Evolutionary conservation across 306 rosid species (phyloP), one percentile per base, ranked within the genome.

Genomic region (Citrullus colocynthis): DNA sequence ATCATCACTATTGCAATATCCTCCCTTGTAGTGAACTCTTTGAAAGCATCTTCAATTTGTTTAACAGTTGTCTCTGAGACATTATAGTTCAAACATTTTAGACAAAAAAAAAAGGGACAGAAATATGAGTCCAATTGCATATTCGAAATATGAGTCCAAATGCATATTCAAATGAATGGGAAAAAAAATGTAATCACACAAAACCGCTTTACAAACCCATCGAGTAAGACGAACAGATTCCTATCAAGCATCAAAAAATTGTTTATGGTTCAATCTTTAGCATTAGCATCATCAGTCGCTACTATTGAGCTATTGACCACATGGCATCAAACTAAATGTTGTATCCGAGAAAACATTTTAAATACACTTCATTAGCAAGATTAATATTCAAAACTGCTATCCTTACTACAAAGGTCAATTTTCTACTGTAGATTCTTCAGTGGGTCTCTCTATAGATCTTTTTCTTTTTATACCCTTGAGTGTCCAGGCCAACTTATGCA

Each of bases 31-130:
- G 97, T 89, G 82, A 95, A 95, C 79, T 95, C 99, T 80, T 90
- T 95, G 88, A 92, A 95, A 69, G 97, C 93, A 78, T 95, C 99
- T 89, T 95, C 99, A 63, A 92, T 92, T 85, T 86, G 89, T 85
- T 95, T 95, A 44, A 95, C 89, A 14, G 97, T 90, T 45, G 97
- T 95, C 85, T 95, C 97, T 95, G 86, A 17, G 36, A 78, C 32
- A 44, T 75, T 39, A 52, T 0, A 36, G 24, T 37, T 17, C 48
- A 36, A 64, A 64, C 71, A 1, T 64, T 64, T 34, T 28, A 36
- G 59, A 24, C 28, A 24, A 24, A 7, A 8, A 55, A 54, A 55
- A 16, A 52, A 16, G 16, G 54, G 54, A 12, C 16, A 48, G 54
- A 48, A 48, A 2, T 11, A 48, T 48, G 54, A 48, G 16, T 48